Evolutionary conservation across 495 filamentous ascomycete genomes (phyloP).

Genomic region (Talaromyces trachyspermus): DNA sequence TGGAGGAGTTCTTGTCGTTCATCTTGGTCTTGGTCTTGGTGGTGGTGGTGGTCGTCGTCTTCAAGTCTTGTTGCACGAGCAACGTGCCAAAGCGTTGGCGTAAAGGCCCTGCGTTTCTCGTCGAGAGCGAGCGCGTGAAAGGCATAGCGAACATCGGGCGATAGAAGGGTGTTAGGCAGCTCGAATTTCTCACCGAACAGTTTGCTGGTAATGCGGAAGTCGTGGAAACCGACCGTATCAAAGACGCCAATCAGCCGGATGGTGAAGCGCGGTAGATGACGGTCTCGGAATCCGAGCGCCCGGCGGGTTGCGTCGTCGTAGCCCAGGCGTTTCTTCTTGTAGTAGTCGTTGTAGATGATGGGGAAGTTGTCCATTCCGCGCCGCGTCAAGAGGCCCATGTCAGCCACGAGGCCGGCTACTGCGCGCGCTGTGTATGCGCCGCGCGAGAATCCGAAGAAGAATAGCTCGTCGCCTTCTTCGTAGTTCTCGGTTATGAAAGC

Average conservation of each 20-base stretch:
- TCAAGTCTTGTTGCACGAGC: too few relatives aligned
- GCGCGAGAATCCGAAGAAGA: conserved; percentile 53
- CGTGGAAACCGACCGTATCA: conserved; percentile 50
- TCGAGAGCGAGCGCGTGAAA: conserved; percentile 56
- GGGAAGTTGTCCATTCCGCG: conserved; percentile 36
- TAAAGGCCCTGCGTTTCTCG: conserved; percentile 44
- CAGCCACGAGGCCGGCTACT: conserved; percentile 46
- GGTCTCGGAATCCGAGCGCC: conserved; percentile 12
- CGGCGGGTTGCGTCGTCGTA: conserved; percentile 18
- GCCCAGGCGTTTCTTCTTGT: conserved; percentile 22
- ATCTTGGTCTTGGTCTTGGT: too few relatives aligned
- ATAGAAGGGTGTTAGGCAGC: conserved; percentile 24
- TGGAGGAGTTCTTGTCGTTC: conserved; percentile 38
- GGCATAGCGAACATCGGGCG: conserved; percentile 44
- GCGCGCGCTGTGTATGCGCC: conserved; percentile 53
- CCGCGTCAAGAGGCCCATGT: conserved; percentile 40
- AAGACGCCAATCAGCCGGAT: conserved; percentile 51
- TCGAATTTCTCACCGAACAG: conserved; percentile 19
- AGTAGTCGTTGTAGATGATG: conserved; percentile 41
- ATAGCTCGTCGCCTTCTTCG: conserved; percentile 47
- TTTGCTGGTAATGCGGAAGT: conserved; percentile 17
- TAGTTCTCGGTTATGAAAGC: conserved; percentile 45
- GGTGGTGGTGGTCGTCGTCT: too few relatives aligned
- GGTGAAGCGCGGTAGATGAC: conserved; percentile 15
- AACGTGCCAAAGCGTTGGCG: conserved; percentile 50